A percentile compares a stretch with the other conserved stretches of the same genome.
Conservation (phyloP, 805 yeast species). For the Starmera caribaea region DNA sequence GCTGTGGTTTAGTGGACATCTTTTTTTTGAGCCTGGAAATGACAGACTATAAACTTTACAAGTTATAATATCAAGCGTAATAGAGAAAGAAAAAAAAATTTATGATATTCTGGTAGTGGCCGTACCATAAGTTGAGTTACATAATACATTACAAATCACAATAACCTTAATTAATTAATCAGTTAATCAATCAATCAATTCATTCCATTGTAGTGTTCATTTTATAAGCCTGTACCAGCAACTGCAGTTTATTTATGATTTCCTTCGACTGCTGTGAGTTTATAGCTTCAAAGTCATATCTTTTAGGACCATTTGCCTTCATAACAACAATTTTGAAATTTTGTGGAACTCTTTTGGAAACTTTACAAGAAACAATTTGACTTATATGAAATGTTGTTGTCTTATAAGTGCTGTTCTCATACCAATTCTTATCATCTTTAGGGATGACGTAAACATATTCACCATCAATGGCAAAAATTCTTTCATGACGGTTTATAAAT, state of each 20-base stretch:
- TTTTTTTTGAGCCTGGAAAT: background rate
- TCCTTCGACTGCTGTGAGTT: slow-evolving; percentile 53
- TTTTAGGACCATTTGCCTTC: slow-evolving; percentile 60
- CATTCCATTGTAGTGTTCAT: slow-evolving; percentile 20
- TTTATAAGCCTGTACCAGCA: slow-evolving; percentile 45
- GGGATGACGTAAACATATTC: slow-evolving; percentile 86
- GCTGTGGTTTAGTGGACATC: slow-evolving; percentile 1
- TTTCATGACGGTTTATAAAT: slow-evolving; percentile 68
- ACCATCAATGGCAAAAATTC: slow-evolving; percentile 86
- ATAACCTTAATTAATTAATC: too few relatives aligned
- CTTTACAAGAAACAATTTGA: slow-evolving; percentile 67
- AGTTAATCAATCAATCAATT: too few relatives aligned
- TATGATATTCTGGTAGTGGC: too few relatives aligned
- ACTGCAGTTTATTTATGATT: slow-evolving; percentile 61
- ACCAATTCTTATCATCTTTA: slow-evolving; percentile 66
- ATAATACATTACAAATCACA: too few relatives aligned
- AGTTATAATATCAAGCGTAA: too few relatives aligned
- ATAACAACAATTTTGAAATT: slow-evolving; percentile 75
- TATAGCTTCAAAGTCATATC: slow-evolving; percentile 80
- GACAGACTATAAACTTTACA: too few relatives aligned
- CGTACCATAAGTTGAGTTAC: too few relatives aligned
- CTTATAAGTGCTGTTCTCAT: slow-evolving; percentile 51
- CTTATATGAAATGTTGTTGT: slow-evolving; percentile 82
- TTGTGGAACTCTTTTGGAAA: slow-evolving; percentile 62
- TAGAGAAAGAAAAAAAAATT: too few relatives aligned